These are phyloP conservation scores for Gryganskiella cystojenkinii DNA, from an alignment of 192 early-diverging fungal species.

Conservation along the genomic window DNA sequence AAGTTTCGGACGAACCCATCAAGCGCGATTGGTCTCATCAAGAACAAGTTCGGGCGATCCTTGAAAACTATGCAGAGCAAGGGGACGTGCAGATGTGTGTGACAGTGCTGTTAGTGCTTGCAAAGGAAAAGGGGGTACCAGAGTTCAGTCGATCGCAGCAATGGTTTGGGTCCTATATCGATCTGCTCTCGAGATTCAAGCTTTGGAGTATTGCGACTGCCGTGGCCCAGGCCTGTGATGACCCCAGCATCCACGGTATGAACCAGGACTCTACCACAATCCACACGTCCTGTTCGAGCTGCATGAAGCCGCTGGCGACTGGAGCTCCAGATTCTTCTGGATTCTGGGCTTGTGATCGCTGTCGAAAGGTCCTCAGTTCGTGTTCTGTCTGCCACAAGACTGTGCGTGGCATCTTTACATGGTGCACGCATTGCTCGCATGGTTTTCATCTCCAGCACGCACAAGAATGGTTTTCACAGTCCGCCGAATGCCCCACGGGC, in stretches of 20 bases:
- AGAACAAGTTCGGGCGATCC: constrained; percentile 61
- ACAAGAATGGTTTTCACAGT: constrained; percentile 72
- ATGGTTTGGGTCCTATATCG: constrained; percentile 80
- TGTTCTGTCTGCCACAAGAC: constrained; percentile 81
- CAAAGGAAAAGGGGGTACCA: constrained; percentile 50
- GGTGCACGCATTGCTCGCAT: constrained; percentile 86
- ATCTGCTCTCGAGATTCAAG: constrained; percentile 77
- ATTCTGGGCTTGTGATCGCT: constrained; percentile 78
- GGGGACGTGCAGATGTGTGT: constrained; percentile 88
- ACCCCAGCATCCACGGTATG: constrained; percentile 25
- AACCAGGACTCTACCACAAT: constrained; percentile 78
- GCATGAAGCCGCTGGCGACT: constrained; percentile 67
- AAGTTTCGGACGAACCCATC: constrained; percentile 46
- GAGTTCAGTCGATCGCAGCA: constrained; percentile 58
- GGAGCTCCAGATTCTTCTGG: constrained; percentile 43
- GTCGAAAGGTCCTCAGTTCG: constrained; percentile 65
- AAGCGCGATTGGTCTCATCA: constrained; percentile 57
- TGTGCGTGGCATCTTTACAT: constrained; percentile 77
- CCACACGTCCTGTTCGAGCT: constrained; percentile 74
- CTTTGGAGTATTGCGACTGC: constrained; percentile 74
- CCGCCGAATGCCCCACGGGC: constrained; percentile 76
- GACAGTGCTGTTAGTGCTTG: constrained; percentile 69
- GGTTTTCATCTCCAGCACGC: constrained; percentile 83
- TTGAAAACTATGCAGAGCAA: constrained; percentile 81
- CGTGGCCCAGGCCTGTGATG: constrained; percentile 64